Evolutionary conservation across 2,329 filamentous ascomycete species (phyloP).

Genomic region (Helminthosporium solani): DNA sequence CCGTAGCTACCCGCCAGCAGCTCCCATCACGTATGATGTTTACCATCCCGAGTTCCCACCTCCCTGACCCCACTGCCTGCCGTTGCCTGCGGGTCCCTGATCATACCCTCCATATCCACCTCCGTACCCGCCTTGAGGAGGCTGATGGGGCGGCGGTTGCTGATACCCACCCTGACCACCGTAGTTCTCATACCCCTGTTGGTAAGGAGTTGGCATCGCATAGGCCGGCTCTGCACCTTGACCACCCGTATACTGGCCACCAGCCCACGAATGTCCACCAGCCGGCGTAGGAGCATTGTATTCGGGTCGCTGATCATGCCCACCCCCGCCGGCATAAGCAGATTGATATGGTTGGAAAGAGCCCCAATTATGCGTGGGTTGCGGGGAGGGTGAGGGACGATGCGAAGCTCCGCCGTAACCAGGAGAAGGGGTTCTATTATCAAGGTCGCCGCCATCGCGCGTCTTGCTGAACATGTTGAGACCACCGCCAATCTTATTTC

Average conservation of each 20-base stretch:
- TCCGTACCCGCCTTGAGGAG: slow-evolving; percentile 1
- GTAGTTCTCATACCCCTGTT: slow-evolving; percentile 41
- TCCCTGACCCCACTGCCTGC: slow-evolving; percentile 34
- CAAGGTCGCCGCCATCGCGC: slow-evolving; percentile 25
- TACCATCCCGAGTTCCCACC: slow-evolving; percentile 32
- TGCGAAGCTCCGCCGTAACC: slow-evolving; percentile 14
- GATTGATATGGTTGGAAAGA: slow-evolving; percentile 41
- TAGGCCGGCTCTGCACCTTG: slow-evolving; percentile 37
- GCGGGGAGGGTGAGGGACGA: slow-evolving; percentile 24
- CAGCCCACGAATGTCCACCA: slow-evolving; percentile 22
- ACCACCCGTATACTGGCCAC: slow-evolving; percentile 35
- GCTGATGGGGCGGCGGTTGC: slow-evolving; percentile 15
- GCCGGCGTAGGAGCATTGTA: slow-evolving; percentile 24
- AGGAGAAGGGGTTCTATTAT: slow-evolving; percentile 14
- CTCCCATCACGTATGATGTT: slow-evolving; percentile 1
- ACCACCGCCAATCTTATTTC: slow-evolving; percentile 15
- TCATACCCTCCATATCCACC: slow-evolving; percentile 18
- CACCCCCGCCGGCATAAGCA: slow-evolving; percentile 30
- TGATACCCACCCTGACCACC: slow-evolving; percentile 16
- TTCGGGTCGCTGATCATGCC: slow-evolving; percentile 23
- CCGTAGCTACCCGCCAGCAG: too few species aligned
- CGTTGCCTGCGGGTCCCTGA: slow-evolving; percentile 19
- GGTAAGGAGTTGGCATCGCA: slow-evolving; percentile 37
- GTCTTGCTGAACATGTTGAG: slow-evolving; percentile 22
- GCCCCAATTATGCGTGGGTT: slow-evolving; percentile 28